phyloP scores from a whole-genome alignment of 2,329 filamentous ascomycete genomes.

The Coniochaeta ligniaria region DNA sequence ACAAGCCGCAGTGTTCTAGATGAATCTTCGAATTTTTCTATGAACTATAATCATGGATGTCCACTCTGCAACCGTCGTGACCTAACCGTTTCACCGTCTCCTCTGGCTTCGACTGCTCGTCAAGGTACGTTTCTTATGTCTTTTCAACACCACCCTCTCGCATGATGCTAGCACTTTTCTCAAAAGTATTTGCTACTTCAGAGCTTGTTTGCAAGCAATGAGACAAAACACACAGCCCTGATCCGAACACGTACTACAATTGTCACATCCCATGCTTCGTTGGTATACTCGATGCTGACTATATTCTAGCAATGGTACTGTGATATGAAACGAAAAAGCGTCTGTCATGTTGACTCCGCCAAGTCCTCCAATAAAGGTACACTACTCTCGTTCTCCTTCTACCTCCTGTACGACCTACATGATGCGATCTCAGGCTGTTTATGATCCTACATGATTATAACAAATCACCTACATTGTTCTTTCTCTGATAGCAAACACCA shows the following conservation, averaged over 20 bases:
- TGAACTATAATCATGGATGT: too few relatives aligned
- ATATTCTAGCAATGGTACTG: neutral
- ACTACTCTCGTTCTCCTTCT: neutral
- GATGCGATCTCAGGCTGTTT: slow-evolving; percentile 8
- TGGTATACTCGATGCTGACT: neutral
- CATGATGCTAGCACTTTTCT: slow-evolving; percentile 75
- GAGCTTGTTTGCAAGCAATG: slow-evolving; percentile 83
- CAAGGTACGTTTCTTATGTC: slow-evolving; percentile 66
- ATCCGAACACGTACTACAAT: slow-evolving; percentile 32
- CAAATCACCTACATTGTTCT: slow-evolving; percentile 18
- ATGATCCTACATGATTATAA: slow-evolving; percentile 16
- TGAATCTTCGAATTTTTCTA: too few relatives aligned
- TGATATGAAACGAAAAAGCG: neutral
- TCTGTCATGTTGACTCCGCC: neutral
- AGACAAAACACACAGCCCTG: slow-evolving; percentile 91
- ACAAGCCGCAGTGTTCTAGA: neutral
- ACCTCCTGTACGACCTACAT: neutral
- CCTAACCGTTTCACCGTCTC: neutral
- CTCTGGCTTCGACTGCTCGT: slow-evolving; percentile 26
- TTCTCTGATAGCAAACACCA: slow-evolving; percentile 8
- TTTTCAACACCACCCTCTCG: slow-evolving; percentile 28
- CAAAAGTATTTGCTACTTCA: slow-evolving; percentile 99
- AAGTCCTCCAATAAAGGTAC: neutral
- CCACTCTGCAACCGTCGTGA: neutral
- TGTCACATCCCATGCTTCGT: neutral